phyloP scores from a whole-genome alignment of 345 rosid species.

The Eucalyptus viminalis region DNA sequence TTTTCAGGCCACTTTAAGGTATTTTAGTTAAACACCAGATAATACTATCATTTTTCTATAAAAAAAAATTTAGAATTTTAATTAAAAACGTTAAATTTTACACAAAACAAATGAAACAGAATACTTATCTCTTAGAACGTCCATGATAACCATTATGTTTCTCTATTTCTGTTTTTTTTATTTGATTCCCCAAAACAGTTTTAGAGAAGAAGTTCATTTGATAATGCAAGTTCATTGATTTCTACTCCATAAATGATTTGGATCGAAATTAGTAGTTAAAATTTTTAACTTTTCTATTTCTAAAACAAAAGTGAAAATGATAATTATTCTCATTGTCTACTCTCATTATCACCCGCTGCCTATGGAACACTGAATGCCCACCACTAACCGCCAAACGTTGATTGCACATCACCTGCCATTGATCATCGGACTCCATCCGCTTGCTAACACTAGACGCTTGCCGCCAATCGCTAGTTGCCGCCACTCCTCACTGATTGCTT shows the following conservation, averaged over 20 bases:
- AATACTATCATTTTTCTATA: too few species aligned
- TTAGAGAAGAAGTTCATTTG: fast-evolving
- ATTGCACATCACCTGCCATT: fast-evolving
- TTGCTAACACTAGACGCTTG: fast-evolving
- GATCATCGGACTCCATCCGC: fast-evolving
- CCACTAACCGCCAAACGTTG: fast-evolving
- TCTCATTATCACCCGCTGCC: fast-evolving
- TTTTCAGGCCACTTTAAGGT: too few species aligned
- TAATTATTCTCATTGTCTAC: fast-evolving
- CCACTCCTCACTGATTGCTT: fast-evolving
- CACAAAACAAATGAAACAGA: too few species aligned
- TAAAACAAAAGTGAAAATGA: fast-evolving
- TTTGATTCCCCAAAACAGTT: fast-evolving
- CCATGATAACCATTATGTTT: fast-evolving
- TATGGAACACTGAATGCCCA: fast-evolving
- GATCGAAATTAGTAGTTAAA: fast-evolving
- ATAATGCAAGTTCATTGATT: fast-evolving
- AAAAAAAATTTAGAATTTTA: fast-evolving
- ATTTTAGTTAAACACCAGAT: too few species aligned
- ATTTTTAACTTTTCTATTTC: fast-evolving
- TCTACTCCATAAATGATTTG: too few species aligned
- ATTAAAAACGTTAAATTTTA: too few species aligned
- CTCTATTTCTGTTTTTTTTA: fast-evolving
- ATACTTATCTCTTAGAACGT: fast-evolving
- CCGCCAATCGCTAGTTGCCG: fast-evolving